A percentile compares a stretch with the other conserved stretches of the same genome.
Conservation (phyloP, 352 stramenopile genomes). For the Globisporangium mamillatum region DNA sequence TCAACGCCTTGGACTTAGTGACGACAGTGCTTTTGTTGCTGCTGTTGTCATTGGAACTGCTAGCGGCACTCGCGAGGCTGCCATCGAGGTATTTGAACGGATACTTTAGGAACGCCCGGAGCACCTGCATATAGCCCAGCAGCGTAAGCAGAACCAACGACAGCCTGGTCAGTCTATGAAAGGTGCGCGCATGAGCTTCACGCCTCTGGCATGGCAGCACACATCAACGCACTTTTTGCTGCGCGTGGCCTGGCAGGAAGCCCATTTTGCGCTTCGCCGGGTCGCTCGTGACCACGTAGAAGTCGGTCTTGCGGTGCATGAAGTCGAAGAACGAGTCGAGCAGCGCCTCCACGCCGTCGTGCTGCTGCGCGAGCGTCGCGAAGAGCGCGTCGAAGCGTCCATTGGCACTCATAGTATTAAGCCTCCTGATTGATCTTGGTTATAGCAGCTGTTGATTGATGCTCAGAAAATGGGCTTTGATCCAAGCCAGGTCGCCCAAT, state of each 20-base stretch:
- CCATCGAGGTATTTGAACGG: constrained; percentile 54
- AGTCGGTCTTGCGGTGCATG: constrained; percentile 97
- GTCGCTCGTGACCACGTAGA: constrained; percentile 86
- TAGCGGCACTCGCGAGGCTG: neutral
- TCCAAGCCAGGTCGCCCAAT: no score
- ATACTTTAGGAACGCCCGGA: constrained; percentile 65
- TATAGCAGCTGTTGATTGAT: no score
- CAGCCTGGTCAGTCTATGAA: neutral
- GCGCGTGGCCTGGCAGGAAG: constrained; percentile 55
- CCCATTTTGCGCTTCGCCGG: constrained; percentile 50
- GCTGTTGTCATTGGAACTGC: neutral
- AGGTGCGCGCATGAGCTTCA: neutral
- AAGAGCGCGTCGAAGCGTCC: constrained; percentile 82
- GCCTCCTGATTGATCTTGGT: no score
- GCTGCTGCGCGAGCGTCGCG: constrained; percentile 93
- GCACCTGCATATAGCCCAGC: constrained; percentile 25
- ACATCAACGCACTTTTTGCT: constrained; percentile 38
- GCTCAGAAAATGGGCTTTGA: no score
- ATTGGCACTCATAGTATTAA: constrained; percentile 25
- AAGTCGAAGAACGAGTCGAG: constrained; percentile 98
- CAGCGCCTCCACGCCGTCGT: constrained; percentile 93
- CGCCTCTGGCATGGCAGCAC: neutral
- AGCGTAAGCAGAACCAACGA: neutral
- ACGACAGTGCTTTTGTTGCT: neutral
- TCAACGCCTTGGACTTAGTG: neutral